Evolutionary conservation across 108 stramenopile genomes (phyloP), one percentile per base, ranked within the genome.

Genomic region (Pseudonitzschia multistriata): DNA sequence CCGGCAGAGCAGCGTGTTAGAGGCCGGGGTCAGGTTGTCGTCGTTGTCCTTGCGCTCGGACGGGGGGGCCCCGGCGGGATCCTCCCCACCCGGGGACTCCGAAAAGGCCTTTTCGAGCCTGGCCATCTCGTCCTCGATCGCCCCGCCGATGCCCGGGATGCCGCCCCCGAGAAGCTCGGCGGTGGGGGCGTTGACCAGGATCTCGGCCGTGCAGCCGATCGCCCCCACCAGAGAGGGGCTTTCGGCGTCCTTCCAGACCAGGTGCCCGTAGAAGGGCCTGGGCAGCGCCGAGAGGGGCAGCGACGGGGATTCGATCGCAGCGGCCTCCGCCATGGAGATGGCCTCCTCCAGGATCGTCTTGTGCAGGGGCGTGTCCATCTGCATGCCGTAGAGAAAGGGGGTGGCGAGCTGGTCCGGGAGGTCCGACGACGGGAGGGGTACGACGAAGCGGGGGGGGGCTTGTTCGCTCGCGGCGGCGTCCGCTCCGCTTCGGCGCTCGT

Each of bases 121-220:
- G 50, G 50, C 22, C 50, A 52, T n/a, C 13, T 59, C 57, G 25
- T 35, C 31, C 13, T 59, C 57, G 30, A 33, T 7, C 33, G 33
- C 28, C 2, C 13, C 35, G 4, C n/a, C n/a, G 5, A 33, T n/a
- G n/a, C 35, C 31, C 29, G 14, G 4, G 29, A 22, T 55, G 22
- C 29, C 29, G 13, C 28, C 56, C 30, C 21, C n/a, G 1, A 75
- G 29, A 5, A 63, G 28, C 42, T 75, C 49, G 0, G 17, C 3
- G 10, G 67, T 68, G 24, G 67, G 67, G 7, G 74, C 79, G 24
- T 70, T 73, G 40, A 89, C 74, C 39, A 92, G 65, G 59, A 92
- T 80, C 56, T 92, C 83, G 28, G 76, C 80, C 0, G 83, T 80
- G 66, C 92, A 93, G 25, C 92, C 92, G 77, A 93, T 85, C 11